Base-by-base conservation (phyloP, 2,329 filamentous ascomycete species). In the Daldinia sp. region DNA sequence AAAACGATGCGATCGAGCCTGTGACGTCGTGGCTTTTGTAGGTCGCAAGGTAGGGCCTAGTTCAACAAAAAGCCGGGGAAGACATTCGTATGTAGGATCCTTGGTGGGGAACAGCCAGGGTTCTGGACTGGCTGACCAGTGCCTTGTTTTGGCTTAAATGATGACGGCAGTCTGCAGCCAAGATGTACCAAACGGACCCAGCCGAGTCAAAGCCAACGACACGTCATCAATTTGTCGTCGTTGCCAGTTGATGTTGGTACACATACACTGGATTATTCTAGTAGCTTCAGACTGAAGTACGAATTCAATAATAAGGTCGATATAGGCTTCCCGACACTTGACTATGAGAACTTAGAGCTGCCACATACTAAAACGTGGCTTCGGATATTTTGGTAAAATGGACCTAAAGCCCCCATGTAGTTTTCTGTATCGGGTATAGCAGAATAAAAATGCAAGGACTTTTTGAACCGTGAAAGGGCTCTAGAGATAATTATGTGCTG, bases 1-100 rank as follows among this genome's bases (percentile, higher is more conserved):
- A 10, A 78, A 44, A 59, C 30, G 44, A 56, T 42, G 46, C 48
- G 18, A 18, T 44, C 37, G 60, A 51, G 70, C 69, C 58, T 63
- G 74, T 74, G 73, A 75, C 74, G 74, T 76, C 73, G 74, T 74
- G 74, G 72, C 71, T 71, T 70, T 70, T 72, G 69, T 64, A 60
- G 23, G 46, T 64, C 39, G 35, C 37, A 26, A 44, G 46, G 46
- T 51, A 37, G 39, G 23, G 23, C 41, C 60, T 30, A 42, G 42
- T 18, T 50, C 23, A 30, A 30, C 6, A 42, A 50, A 33, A 50
- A 50, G 46, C 46, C 5, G 46, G 46, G 46, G 26, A 50, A 50
- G 46, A 13, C 33, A 51, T 51, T 51, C 46, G 30, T 44, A 42
- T 28, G 10, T 13, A 46, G 23, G 26, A 18, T 46, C 39, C 60